These are phyloP conservation scores for Magnolia changhungtana DNA, from an alignment of 164 flowering plant species.

Conservation along the genomic window DNA sequence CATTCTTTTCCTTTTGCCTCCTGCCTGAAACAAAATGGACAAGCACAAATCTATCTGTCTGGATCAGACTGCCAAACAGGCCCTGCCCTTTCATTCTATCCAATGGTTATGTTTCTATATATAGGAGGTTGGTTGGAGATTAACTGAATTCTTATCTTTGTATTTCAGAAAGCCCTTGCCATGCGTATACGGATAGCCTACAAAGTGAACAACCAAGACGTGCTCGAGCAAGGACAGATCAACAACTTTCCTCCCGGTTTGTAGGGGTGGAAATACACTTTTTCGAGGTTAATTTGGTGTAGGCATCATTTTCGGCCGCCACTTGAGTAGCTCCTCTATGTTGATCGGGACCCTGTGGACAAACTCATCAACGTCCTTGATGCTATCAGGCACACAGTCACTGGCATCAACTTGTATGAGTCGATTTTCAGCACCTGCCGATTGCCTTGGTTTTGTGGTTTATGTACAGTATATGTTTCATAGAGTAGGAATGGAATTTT, in stretches of 20 bases:
- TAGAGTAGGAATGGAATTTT: neutral
- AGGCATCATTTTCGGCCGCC: conserved; percentile 2
- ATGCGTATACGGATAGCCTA: conserved; percentile 89
- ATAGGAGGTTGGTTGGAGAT: neutral
- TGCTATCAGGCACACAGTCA: conserved; percentile 9
- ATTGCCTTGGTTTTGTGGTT: conserved; percentile 22
- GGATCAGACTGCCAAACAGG: neutral
- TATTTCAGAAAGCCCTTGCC: conserved; percentile 77
- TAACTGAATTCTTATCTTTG: neutral
- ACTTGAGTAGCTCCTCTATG: conserved; percentile 8
- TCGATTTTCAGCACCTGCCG: conserved; percentile 9
- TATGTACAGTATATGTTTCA: conserved; percentile 41
- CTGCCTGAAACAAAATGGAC: no score
- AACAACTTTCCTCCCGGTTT: conserved; percentile 51
- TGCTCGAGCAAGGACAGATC: conserved; percentile 81
- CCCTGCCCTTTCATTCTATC: neutral
- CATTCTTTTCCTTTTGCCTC: neutral
- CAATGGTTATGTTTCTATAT: neutral
- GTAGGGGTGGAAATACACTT: conserved; percentile 10
- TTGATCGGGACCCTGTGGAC: conserved; percentile 16
- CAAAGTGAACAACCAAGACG: conserved; percentile 64
- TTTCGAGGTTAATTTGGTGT: conserved; percentile 1
- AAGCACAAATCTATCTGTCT: neutral
- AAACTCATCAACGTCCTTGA: conserved; percentile 8
- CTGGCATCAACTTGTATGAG: conserved; percentile 10